These are phyloP conservation scores for Coccinonectria pachysandricola DNA, from an alignment of 2,329 filamentous ascomycete species.

Conservation along the genomic window DNA sequence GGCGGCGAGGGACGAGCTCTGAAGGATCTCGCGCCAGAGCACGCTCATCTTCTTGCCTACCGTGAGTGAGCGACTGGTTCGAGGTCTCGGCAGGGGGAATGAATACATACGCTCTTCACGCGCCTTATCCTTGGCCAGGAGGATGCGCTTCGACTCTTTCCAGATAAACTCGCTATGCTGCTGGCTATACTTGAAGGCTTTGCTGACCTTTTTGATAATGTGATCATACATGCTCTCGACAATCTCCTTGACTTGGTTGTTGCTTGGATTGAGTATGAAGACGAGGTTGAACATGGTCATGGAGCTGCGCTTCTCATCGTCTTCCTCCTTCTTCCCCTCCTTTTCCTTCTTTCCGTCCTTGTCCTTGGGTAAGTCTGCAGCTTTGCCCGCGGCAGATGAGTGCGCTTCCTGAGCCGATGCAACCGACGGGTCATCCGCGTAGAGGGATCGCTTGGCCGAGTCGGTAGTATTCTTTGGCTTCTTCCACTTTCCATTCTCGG, in stretches of 20 bases:
- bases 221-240: slow-evolving; percentile 74
- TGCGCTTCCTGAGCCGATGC: slow-evolving; percentile 19
- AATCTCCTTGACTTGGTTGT: slow-evolving; percentile 64
- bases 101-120: slow-evolving; percentile 50
- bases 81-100: not conserved
- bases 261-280: slow-evolving; percentile 75
- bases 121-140: slow-evolving; percentile 71
- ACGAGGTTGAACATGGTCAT: slow-evolving; percentile 99
- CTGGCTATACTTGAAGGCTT: slow-evolving; percentile 87
- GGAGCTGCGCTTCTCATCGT: slow-evolving; percentile 52
- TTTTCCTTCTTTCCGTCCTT: slow-evolving; percentile 21
- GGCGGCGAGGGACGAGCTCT: slow-evolving; percentile 66
- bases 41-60: slow-evolving; percentile 49
- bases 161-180: slow-evolving; percentile 83
- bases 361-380: slow-evolving; percentile 18
- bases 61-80: slow-evolving; percentile 7
- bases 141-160: slow-evolving; percentile 77
- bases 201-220: slow-evolving; percentile 85
- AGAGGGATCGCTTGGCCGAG: slow-evolving; percentile 24
- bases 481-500: slow-evolving; percentile 70
- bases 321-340: slow-evolving; percentile 33
- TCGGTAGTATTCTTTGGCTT: slow-evolving; percentile 45
- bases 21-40: slow-evolving; percentile 61
- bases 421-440: slow-evolving; percentile 21
- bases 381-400: slow-evolving; percentile 11